Evolutionary conservation across 331 rosid genomes (phyloP).

Genomic region (Malus hybrid): DNA sequence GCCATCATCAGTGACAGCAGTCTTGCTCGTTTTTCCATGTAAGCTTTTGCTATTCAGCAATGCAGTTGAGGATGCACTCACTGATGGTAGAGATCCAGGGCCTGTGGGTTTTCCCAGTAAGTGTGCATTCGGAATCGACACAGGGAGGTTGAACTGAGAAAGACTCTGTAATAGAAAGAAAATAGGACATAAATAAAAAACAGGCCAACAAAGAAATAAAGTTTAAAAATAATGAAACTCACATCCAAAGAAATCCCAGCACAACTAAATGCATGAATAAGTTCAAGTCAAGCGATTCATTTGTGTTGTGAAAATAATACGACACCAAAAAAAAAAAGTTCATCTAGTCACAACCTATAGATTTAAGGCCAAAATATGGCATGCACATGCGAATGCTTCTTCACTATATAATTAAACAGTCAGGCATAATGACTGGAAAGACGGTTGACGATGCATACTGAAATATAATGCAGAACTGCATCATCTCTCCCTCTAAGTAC

Average conservation of each 20-base stretch:
- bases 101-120: constrained; percentile 64
- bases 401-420: neutral
- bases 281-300: neutral
- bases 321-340: neutral
- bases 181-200: constrained; percentile 21
- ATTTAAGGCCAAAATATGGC: neutral
- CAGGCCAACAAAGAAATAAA: neutral
- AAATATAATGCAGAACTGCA: neutral
- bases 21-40: constrained; percentile 51
- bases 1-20: constrained; percentile 57
- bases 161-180: constrained; percentile 54
- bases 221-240: neutral
- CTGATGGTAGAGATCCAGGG: constrained; percentile 65
- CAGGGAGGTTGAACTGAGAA: constrained; percentile 98
- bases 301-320: neutral
- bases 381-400: neutral
- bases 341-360: neutral
- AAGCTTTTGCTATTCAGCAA: constrained; percentile 59
- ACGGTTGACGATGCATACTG: neutral
- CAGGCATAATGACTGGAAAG: neutral
- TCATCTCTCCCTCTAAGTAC: neutral
- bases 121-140: constrained; percentile 79
- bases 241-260: neutral
- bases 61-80: constrained; percentile 51
- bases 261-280: neutral